A percentile compares a stretch with the other conserved stretches of the same genome.
phyloP scores from a whole-genome alignment of 1,139 yeast genomes.

The Starmera stellimalicola region DNA sequence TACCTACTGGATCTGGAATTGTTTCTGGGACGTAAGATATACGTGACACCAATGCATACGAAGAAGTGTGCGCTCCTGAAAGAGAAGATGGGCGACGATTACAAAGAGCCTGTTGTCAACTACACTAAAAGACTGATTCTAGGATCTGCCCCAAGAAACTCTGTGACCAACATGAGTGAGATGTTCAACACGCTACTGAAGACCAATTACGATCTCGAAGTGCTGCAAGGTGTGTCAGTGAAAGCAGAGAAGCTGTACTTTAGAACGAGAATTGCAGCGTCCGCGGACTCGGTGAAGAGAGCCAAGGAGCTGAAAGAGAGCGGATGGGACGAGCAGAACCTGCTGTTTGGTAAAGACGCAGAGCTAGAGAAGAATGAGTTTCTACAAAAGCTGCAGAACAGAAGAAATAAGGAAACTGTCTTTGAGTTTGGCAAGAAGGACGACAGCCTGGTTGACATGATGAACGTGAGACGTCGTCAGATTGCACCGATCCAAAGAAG shows the following conservation, averaged over 20 bases:
- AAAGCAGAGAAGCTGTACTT: slow-evolving; percentile 86
- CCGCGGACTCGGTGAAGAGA: slow-evolving; percentile 74
- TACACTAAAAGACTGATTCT: slow-evolving; percentile 73
- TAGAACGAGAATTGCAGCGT: slow-evolving; percentile 81
- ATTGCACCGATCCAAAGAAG: slow-evolving; percentile 80
- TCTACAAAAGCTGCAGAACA: slow-evolving; percentile 58
- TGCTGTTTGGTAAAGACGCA: slow-evolving; percentile 61
- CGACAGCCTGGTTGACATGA: slow-evolving; percentile 67
- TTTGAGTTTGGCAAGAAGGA: slow-evolving; percentile 75
- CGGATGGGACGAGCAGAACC: slow-evolving; percentile 87
- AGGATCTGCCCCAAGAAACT: slow-evolving; percentile 72
- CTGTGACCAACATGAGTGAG: slow-evolving; percentile 66
- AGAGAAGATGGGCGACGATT: slow-evolving; percentile 28
- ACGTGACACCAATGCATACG: slow-evolving; percentile 62
- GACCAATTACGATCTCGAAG: slow-evolving; percentile 61
- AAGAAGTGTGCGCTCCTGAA: slow-evolving; percentile 44
- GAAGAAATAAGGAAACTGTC: slow-evolving; percentile 78
- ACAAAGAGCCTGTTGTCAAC: slow-evolving; percentile 45
- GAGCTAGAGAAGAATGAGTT: slow-evolving; percentile 71
- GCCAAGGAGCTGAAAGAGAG: slow-evolving; percentile 70
- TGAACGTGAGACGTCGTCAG: slow-evolving; percentile 80
- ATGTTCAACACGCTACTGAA: slow-evolving; percentile 52
- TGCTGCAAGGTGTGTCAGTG: slow-evolving; percentile 58
- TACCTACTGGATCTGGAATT: slow-evolving; percentile 85
- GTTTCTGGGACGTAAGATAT: slow-evolving; percentile 76